Conservation (phyloP, 768 basidiomycete genomes). For the Calocera cornea region DNA sequence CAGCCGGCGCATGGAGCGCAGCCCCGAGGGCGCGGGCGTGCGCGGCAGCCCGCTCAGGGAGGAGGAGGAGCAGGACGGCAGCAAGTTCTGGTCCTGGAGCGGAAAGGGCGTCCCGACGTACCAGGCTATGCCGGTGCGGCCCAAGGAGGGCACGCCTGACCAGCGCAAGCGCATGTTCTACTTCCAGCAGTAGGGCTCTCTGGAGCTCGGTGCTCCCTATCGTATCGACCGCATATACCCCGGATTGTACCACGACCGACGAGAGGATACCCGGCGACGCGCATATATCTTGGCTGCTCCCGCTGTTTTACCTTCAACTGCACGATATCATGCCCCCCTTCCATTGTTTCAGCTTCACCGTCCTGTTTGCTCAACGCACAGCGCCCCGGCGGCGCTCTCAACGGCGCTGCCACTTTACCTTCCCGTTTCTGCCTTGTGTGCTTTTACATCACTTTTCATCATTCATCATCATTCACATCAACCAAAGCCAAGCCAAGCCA, state of each 20-base stretch:
- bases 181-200: neutral
- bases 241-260: neutral
- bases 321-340: too few species aligned
- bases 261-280: slow-evolving; percentile 1
- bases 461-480: neutral
- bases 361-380: too few species aligned
- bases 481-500: neutral
- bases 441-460: neutral
- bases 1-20: too few species aligned
- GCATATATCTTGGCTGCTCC: slow-evolving; percentile 1
- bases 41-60: neutral
- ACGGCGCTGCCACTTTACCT: neutral
- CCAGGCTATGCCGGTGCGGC: neutral
- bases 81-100: slow-evolving; percentile 2
- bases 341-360: too few species aligned
- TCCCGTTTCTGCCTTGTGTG: neutral
- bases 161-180: slow-evolving; percentile 2
- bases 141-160: neutral
- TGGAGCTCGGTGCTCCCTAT: neutral
- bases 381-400: too few species aligned
- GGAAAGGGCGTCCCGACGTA: neutral
- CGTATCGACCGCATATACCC: neutral
- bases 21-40: neutral
- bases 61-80: neutral
- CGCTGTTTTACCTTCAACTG: neutral